Conservation (phyloP, 2,329 filamentous ascomycete species). For the Fusarium euwallaceae region DNA sequence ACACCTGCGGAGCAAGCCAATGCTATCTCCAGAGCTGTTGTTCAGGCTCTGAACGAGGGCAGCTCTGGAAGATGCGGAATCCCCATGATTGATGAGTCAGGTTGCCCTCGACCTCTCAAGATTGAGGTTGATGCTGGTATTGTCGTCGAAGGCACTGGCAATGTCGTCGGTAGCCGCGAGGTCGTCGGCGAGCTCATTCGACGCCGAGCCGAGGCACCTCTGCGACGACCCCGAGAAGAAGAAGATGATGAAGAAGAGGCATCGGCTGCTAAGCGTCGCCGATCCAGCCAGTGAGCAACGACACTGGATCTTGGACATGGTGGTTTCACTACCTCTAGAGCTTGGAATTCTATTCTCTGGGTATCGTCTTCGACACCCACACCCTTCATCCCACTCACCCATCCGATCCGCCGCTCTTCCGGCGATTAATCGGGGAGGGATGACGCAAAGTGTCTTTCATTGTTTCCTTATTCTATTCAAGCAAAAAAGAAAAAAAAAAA, state of each 20-base stretch:
- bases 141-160: constrained; percentile 58
- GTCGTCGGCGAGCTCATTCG: constrained; percentile 48
- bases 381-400: neutral
- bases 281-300: constrained; percentile 30
- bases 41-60: constrained; percentile 59
- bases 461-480: neutral
- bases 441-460: neutral
- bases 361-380: neutral
- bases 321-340: neutral
- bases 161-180: constrained; percentile 57
- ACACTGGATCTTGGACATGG: neutral
- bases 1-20: constrained; percentile 57
- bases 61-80: constrained; percentile 56
- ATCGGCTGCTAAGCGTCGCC: constrained; percentile 41
- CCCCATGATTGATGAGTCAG: constrained; percentile 62
- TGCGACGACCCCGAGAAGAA: constrained; percentile 38
- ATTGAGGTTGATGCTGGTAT: constrained; percentile 62
- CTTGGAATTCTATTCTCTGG: constrained; percentile 4
- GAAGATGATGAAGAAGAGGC: constrained; percentile 34
- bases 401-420: neutral
- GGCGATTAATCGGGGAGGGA: neutral
- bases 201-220: constrained; percentile 28
- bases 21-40: constrained; percentile 59
- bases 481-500: neutral
- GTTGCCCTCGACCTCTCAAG: constrained; percentile 56